These are phyloP conservation scores for Nelumbo lutea DNA, from an alignment of 164 flowering plant genomes.

Conservation along the genomic window DNA sequence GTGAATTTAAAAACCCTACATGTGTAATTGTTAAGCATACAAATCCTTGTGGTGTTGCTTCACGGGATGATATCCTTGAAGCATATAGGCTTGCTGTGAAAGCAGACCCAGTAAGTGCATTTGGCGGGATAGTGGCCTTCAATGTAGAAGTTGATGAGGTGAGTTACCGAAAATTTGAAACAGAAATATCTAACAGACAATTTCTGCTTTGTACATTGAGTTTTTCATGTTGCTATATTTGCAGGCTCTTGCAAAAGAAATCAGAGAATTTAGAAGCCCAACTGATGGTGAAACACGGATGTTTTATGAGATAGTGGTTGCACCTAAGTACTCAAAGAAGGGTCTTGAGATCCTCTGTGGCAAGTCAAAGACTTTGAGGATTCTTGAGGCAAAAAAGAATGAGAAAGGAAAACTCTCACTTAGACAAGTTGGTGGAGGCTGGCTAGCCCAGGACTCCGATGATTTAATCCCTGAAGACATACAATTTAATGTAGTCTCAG, in stretches of 20 bases:
- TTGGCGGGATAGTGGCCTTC: slow-evolving; percentile 99
- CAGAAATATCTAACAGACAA: neutral
- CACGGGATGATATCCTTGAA: slow-evolving; percentile 78
- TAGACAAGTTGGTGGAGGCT: slow-evolving; percentile 97
- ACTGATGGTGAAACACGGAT: slow-evolving; percentile 95
- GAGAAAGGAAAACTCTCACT: slow-evolving; percentile 81
- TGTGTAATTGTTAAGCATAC: slow-evolving; percentile 98
- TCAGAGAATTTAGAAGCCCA: slow-evolving; percentile 95
- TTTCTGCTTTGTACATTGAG: neutral
- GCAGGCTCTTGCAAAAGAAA: slow-evolving; percentile 83
- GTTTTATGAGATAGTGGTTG: slow-evolving; percentile 99
- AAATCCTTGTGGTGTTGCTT: slow-evolving; percentile 98
- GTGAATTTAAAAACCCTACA: slow-evolving; percentile 83
- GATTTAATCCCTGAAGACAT: slow-evolving; percentile 77
- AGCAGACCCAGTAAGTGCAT: slow-evolving; percentile 98
- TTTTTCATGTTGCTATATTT: slow-evolving; percentile 10
- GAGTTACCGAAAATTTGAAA: neutral
- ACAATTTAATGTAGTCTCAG: slow-evolving; percentile 52
- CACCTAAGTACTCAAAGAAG: slow-evolving; percentile 75
- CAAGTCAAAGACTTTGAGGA: slow-evolving; percentile 86
- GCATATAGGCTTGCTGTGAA: slow-evolving; percentile 91
- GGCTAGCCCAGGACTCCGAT: slow-evolving; percentile 94
- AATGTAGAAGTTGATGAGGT: slow-evolving; percentile 97
- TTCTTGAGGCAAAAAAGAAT: slow-evolving; percentile 82
- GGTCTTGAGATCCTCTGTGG: slow-evolving; percentile 93